Base-by-base conservation (phyloP, 2,329 filamentous ascomycete genomes). In the Cladosporium sp. region DNA sequence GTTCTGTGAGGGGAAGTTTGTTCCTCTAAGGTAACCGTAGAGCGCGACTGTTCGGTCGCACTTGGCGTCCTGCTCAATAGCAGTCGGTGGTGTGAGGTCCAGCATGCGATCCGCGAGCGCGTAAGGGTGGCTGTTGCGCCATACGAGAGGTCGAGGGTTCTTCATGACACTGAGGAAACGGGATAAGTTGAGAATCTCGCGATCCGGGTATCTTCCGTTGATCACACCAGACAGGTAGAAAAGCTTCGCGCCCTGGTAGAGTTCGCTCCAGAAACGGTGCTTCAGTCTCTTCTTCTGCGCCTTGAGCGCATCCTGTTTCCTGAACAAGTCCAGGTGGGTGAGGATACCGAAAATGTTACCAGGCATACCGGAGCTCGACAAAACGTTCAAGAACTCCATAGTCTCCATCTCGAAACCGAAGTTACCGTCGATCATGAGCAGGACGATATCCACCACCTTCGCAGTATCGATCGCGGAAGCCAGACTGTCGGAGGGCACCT, bases 341-440 rank as follows among this genome's bases (percentile, higher is more conserved):
- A 99, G 85, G 66, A 99, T 93, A 62, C 95, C 95, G 76, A 99
- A 98, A 44, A 99, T 93, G 74, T 99, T 99, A 70, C 95, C 94
- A 0, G 96, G 95, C 94, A 99, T 98, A 78, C 95, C 95, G 34
- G 92, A 96, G 2, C 92, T 88, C n/a, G 92, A 90, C 60, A 99
- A 83, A 21, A 97, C 89, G 73, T 97, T 98, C 75, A 99, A 82
- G 68, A 99, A 99, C 80, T 99, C 95, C 95, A 99, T 99, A 0
- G 95, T 99, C 84, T 99, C 95, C 95, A 99, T 99, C 81, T 99
- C 95, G 76, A 99, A 99, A 15, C 95, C 96, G 75, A 91, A 99
- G 80, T 98, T 98, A 65, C 95, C 96, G 76, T 99, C 95, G 73
- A 99, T 99, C 92, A 99, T 95, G 65, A 99, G 86, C 59, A 99